Base-by-base conservation (phyloP, 305 asterid species). In the Fraxinus sp. region DNA sequence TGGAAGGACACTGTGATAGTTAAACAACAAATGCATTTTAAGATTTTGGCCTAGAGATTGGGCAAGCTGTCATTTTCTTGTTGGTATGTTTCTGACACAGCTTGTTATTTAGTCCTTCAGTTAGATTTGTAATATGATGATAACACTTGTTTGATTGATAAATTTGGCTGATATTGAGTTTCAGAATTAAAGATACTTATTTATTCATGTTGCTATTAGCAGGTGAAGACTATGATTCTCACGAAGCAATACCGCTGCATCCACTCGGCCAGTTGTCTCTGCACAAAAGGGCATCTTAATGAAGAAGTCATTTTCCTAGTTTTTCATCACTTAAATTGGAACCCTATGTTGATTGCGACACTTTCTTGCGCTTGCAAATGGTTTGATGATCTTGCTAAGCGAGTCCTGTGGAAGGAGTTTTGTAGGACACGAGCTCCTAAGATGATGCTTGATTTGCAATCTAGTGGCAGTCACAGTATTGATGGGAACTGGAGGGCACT, bases 401-500 rank as follows among this genome's bases (percentile, higher is more conserved):
- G 99, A n/a, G 89, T 92, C 26, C 97, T 96, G 5, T 96, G 99
- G 99, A 96, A 92, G 81, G 99, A 96, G 89, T 96, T 95, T 78
- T 96, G 99, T 82, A 95, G 90, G 85, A 92, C 97, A 1, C 90
- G 99, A 35, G 98, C 99, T 64, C 99, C 98, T 4, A 96, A 91
- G 81, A 96, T 96, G 99, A 95, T 86, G 96, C 91, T 91, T 36
- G 99, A 96, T 87, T 80, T 95, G 83, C 98, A 96, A 83, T 92
- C 97, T 0, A 85, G 95, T 70, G 98, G 99, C 75, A 93, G 92
- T 52, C 99, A 95, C 43, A 93, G 92, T 59, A 92, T 95, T 9
- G 98, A 96, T 75, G 98, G 99, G 10, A 95, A 92, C 88, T 96
- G 99, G 99, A 90, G 98, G 79, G 99, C 99, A 28, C 98, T 96